These are phyloP conservation scores for Penicillium sp. DNA, from an alignment of 2,329 filamentous ascomycete species.

Conservation along the genomic window DNA sequence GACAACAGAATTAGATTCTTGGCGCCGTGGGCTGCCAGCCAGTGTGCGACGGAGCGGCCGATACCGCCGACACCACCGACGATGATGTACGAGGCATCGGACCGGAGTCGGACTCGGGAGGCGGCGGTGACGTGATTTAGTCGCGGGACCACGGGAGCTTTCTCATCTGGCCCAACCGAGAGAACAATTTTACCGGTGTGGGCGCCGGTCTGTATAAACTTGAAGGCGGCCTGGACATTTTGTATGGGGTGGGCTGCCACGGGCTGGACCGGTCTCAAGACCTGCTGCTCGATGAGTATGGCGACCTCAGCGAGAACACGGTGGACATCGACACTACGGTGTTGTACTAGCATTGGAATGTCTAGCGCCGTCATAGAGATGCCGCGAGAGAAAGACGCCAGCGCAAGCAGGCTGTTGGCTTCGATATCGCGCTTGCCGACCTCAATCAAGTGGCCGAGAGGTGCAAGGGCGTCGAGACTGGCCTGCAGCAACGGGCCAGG, in stretches of 20 bases:
- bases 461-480: background rate
- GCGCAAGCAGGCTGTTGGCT: background rate
- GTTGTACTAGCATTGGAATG: background rate
- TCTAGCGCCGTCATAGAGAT: background rate
- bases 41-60: slow-evolving; percentile 32
- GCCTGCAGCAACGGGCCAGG: background rate
- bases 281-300: background rate
- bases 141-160: background rate
- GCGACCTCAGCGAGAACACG: background rate
- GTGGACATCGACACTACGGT: background rate
- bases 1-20: slow-evolving; percentile 37
- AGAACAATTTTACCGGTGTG: slow-evolving; percentile 47
- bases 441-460: background rate
- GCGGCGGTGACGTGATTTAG: too few species aligned
- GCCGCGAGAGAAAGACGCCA: background rate
- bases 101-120: background rate
- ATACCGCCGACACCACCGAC: slow-evolving; percentile 43
- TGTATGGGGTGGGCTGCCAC: slow-evolving; percentile 16
- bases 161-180: background rate
- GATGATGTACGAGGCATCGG: slow-evolving; percentile 33
- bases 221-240: slow-evolving; percentile 38
- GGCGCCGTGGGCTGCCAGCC: slow-evolving; percentile 37
- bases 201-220: slow-evolving; percentile 40
- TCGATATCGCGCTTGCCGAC: background rate
- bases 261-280: slow-evolving; percentile 4